Evolutionary conservation across 2,329 filamentous ascomycete species (phyloP), one percentile per base, ranked within the genome.

Genomic region (Xylariaceae sp.): DNA sequence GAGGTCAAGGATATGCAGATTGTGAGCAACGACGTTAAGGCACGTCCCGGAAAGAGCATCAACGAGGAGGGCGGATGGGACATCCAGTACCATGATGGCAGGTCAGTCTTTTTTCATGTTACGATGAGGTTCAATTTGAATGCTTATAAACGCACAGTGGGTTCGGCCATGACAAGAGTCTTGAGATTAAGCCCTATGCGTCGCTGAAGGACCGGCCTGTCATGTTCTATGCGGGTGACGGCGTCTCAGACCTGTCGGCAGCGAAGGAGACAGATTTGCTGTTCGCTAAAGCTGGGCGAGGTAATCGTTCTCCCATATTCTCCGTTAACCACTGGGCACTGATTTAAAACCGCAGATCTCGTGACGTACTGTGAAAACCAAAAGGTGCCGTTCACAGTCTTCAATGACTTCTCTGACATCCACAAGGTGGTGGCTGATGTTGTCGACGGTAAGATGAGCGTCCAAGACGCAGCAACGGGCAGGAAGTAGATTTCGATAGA

Each of bases 91-190:
- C 89, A 89, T 59, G 90, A 98, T 62, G 88, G 91, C 47, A 89
- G 80, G 80, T 83, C 59, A 59, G 65, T n/a, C 13, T 56, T 41
- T 6, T 26, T 6, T 26, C 22, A 11, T 11, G 55, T 26, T 26
- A 26, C 11, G 22, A 11, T 26, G 11, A 26, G 22, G 11, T 26
- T 6, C 6, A 26, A 11, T 6, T 11, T 26, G 11, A 11, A 26
- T 26, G 22, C 22, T 26, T 6, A 26, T 26, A 26, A 26, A 17
- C 11, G 30, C 41, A 44, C 48, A 87, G 85, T 60, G 76, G 83
- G 44, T 94, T 94, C 57, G 93, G 93, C n/a, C 93, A 98, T 62
- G 91, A 98, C 74, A 98, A 98, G 78, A 90, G 85, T 19, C 73
- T 91, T 40, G 88, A 93, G 62, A 89, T 98, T 57, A 81, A 87